phyloP scores from a whole-genome alignment of 1,284 basidiomycete species.

The Ustilago loliicola region DNA sequence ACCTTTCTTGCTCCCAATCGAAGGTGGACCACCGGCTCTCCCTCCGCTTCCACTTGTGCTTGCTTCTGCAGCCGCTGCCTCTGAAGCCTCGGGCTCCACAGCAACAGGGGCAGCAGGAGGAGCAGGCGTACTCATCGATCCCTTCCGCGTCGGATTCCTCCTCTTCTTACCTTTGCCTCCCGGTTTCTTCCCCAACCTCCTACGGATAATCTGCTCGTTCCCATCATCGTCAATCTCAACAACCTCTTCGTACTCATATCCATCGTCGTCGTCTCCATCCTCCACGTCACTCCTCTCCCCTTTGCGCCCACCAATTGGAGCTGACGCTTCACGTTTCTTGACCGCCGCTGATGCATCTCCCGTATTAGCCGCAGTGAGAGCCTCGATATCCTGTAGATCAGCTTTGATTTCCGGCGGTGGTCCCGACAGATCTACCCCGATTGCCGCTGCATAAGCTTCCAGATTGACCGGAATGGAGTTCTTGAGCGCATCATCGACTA shows the following conservation, averaged over 20 bases:
- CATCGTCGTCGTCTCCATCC: slow-evolving; percentile 38
- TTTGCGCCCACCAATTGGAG: slow-evolving; percentile 25
- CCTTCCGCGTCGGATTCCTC: slow-evolving; percentile 29
- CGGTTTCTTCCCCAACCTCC: slow-evolving; percentile 43
- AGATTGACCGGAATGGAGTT: slow-evolving; percentile 64
- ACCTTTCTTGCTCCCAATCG: slow-evolving; percentile 30
- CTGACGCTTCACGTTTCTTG: slow-evolving; percentile 43
- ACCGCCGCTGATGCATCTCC: slow-evolving; percentile 8
- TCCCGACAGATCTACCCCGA: slow-evolving; percentile 67
- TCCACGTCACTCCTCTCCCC: slow-evolving; percentile 46
- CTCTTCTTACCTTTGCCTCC: slow-evolving; percentile 34
- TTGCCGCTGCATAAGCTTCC: slow-evolving; percentile 63
- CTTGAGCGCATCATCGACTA: slow-evolving; percentile 62
- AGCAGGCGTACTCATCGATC: slow-evolving; percentile 25
- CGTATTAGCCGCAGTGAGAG: slow-evolving; percentile 15
- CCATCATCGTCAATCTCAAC: slow-evolving; percentile 57
- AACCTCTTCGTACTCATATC: slow-evolving; percentile 54
- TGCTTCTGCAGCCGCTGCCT: background rate
- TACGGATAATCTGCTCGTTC: slow-evolving; percentile 45
- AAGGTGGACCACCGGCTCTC: slow-evolving; percentile 26
- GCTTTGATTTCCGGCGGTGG: slow-evolving; percentile 64
- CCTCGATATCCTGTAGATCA: slow-evolving; percentile 35
- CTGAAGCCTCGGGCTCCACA: background rate
- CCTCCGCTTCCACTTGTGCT: background rate
- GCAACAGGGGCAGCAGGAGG: slow-evolving; percentile 7